These are phyloP conservation scores for Melastoma malabathricum DNA, from an alignment of 345 rosid species.

Conservation along the genomic window DNA sequence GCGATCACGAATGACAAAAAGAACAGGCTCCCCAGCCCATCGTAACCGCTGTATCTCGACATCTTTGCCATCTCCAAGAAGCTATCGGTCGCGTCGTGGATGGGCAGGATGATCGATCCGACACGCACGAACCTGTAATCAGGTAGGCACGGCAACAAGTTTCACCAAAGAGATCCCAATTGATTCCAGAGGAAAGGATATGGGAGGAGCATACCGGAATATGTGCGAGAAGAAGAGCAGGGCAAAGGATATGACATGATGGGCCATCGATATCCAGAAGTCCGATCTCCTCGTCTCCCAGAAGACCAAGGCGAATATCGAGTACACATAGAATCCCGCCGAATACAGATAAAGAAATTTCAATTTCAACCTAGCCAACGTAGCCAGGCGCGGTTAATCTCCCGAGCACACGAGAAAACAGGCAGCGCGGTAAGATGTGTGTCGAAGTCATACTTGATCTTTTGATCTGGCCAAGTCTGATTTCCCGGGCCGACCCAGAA, in stretches of 20 bases:
- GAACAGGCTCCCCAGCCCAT: constrained; percentile 32
- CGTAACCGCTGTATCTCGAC: constrained; percentile 72
- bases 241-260: constrained; percentile 42
- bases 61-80: constrained; percentile 71
- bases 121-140: constrained; percentile 54
- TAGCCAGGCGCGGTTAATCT: constrained; percentile 3
- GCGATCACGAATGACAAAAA: constrained; percentile 39
- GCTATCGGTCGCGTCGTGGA: constrained; percentile 66
- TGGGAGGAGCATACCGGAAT: constrained; percentile 30
- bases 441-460: constrained; percentile 49
- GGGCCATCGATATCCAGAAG: constrained; percentile 59
- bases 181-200: not conserved
- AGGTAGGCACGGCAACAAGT: too few relatives aligned
- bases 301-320: constrained; percentile 59
- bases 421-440: too few relatives aligned
- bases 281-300: constrained; percentile 86
- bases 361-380: constrained; percentile 40
- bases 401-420: not conserved
- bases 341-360: constrained; percentile 57
- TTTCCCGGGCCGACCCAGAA: constrained; percentile 80
- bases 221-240: constrained; percentile 57
- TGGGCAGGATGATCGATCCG: constrained; percentile 51
- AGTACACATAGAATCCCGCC: constrained; percentile 74
- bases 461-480: constrained; percentile 78
- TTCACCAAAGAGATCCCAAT: not conserved